Evolutionary conservation across 1,139 yeast genomes (phyloP), one percentile per base, ranked within the genome.

Genomic region (Martiniozyma asiatica): DNA sequence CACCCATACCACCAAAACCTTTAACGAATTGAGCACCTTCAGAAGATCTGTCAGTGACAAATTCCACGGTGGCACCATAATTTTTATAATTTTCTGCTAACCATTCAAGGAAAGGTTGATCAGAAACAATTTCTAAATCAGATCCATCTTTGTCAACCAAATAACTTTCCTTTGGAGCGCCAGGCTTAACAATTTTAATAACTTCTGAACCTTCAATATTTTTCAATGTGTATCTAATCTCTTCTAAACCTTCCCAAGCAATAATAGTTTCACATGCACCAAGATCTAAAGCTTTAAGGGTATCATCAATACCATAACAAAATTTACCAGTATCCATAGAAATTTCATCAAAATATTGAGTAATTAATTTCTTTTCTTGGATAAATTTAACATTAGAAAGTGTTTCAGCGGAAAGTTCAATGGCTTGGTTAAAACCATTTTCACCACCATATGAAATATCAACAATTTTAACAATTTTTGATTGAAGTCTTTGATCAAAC

Each of bases 1-100:
- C 96, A 57, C 98, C 98, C 45, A 89, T 73, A 63, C 98, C 98
- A 78, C 98, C 98, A 51, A 89, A 89, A 38, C 98, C 98, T 51
- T 77, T 81, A 39, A 80, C 93, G 58, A 89, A 89, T 64, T 89
- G 98, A 27, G 97, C 94, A 64, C 98, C 98, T 61, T 89, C 98
- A 31, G 94, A 78, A 22, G 95, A 81, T 61, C 82, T 77, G 63
- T 89, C 98, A 31, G 97, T 81, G 45, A 89, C 94, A 49, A 89
- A 89, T 61, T 89, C 98, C 47, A 89, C 69, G 40, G 79, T 75
- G 33, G 98, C 95, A 69, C 98, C 98, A 49, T 70, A 89, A 46
- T 69, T 80, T 56, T 78, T 81, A 63, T 89, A 89, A 59, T 84
- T 82, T 61, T 87, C 98, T 28, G 98, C 97, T 42, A 89, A 68